A percentile compares a stretch with the other conserved stretches of the same genome.
Evolutionary conservation across 495 filamentous ascomycete genomes (phyloP).

Genomic region (Hypoxylon perforatum): DNA sequence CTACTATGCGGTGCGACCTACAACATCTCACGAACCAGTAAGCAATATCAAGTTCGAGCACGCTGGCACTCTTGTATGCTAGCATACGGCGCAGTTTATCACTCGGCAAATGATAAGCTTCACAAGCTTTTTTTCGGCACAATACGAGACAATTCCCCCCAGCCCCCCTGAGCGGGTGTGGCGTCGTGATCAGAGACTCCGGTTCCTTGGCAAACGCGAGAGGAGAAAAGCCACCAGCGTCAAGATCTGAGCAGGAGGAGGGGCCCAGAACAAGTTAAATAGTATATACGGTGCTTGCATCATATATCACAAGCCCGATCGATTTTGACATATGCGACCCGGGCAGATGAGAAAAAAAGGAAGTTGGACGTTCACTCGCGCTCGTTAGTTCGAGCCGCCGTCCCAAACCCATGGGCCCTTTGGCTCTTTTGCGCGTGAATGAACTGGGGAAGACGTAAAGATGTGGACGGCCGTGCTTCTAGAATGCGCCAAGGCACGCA

Average conservation of each 20-base stretch:
- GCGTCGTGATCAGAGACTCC: conserved; percentile 7
- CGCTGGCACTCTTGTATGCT: not conserved
- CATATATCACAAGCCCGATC: conserved; percentile 4
- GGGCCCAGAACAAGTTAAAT: conserved; percentile 5
- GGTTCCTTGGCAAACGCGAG: conserved; percentile 1
- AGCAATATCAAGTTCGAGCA: not conserved
- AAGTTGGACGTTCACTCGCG: not conserved
- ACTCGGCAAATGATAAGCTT: conserved; percentile 9
- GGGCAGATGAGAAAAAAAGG: conserved; percentile 2
- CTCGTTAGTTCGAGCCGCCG: not conserved
- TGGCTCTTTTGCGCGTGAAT: not conserved
- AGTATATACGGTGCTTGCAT: conserved; percentile 2
- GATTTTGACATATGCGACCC: conserved; percentile 7
- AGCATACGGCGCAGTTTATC: not conserved
- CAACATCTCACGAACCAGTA: not conserved
- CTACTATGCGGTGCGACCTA: not conserved
- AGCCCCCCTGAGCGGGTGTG: not conserved
- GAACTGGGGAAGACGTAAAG: conserved; percentile 30
- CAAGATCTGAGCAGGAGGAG: not conserved
- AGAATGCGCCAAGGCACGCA: conserved; percentile 15
- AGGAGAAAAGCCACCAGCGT: not conserved
- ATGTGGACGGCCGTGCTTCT: conserved; percentile 12
- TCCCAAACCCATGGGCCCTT: conserved; percentile 17
- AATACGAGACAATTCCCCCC: not conserved
- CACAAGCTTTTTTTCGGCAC: conserved; percentile 20